Evolutionary conservation across 495 filamentous ascomycete genomes (phyloP), one percentile per base, ranked within the genome.

Genomic region (Chaetomium fimeti): DNA sequence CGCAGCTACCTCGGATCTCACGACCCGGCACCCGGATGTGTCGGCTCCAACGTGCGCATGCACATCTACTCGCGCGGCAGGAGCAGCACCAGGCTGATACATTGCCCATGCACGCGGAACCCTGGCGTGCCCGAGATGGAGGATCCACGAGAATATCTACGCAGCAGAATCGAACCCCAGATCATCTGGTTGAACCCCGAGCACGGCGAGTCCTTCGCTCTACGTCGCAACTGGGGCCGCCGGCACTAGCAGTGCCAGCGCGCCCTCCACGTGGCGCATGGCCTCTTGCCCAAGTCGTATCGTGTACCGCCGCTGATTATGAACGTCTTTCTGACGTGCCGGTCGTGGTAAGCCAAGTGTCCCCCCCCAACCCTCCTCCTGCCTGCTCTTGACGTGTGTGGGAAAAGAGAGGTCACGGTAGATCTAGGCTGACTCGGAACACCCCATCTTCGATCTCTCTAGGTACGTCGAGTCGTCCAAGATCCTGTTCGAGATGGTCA

Each of bases 201-300:
- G 29, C 29, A 3, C 3, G 29, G 29, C 29, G 3, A 32, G 29
- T 32, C 29, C 29, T 3, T 32, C 62, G 42, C 62, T 1, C 40
- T 66, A 53, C 59, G 68, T 0, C 29, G 66, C 42, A 55, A 66
- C 40, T 74, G 71, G 71, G 69, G 29, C 29, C 29, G 62, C 16
- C 54, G 59, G 32, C 72, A 75, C 55, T 70, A 65, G 68, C 53
- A 59, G 20, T 75, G 69, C 49, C 71, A 70, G 66, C 25, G 60
- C 11, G 61, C 47, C 15, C 5, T 66, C 15, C 67, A 69, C 3
- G 65, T 16, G 45, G 51, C 60, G 63, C 0, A 15, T 70, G 67
- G 29, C 3, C 29, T 32, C 3, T 3, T 7, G 29, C 29, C 29
- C 3, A 32, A 3, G 29, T 3, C 29, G 3, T 32, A 32, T 7